Conservation (phyloP, 2,329 filamentous ascomycete genomes). For the Zymoseptoria brevis region DNA sequence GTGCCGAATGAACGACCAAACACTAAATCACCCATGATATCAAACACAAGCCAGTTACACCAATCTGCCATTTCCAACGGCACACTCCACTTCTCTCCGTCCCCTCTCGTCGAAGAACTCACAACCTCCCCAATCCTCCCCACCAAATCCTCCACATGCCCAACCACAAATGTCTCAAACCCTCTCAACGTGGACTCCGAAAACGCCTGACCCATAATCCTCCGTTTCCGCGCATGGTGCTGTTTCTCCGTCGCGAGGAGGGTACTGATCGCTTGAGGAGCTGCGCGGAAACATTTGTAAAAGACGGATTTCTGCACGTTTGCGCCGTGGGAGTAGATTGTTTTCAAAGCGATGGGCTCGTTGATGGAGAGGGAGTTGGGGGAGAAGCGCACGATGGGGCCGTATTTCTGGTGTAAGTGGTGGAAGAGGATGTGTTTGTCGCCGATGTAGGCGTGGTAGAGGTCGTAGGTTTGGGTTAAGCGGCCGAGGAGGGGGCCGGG, state of each 20-base stretch:
- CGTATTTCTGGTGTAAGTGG: constrained; percentile 19
- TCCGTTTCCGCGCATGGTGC: constrained; percentile 39
- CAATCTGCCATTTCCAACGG: constrained; percentile 18
- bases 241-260: constrained; percentile 37
- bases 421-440: constrained; percentile 23
- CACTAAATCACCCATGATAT: constrained; percentile 45
- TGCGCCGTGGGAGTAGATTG: constrained; percentile 42
- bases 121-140: constrained; percentile 8
- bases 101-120: constrained; percentile 14
- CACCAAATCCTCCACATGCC: constrained; percentile 16
- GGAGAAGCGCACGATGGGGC: constrained; percentile 19
- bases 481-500: constrained; percentile 21
- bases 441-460: constrained; percentile 23
- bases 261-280: constrained; percentile 36
- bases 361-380: constrained; percentile 22
- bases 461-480: constrained; percentile 18
- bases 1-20: constrained; percentile 32
- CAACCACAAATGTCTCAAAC: constrained; percentile 19
- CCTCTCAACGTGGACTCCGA: constrained; percentile 28
- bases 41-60: constrained; percentile 40
- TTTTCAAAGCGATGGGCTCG: constrained; percentile 32
- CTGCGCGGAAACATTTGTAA: constrained; percentile 40
- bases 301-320: constrained; percentile 44
- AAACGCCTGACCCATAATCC: constrained; percentile 40
- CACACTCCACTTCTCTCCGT: constrained; percentile 15